Evolutionary conservation across 1,284 basidiomycete species (phyloP), one percentile per base, ranked within the genome.

Genomic region (Sporisorium sorghi): DNA sequence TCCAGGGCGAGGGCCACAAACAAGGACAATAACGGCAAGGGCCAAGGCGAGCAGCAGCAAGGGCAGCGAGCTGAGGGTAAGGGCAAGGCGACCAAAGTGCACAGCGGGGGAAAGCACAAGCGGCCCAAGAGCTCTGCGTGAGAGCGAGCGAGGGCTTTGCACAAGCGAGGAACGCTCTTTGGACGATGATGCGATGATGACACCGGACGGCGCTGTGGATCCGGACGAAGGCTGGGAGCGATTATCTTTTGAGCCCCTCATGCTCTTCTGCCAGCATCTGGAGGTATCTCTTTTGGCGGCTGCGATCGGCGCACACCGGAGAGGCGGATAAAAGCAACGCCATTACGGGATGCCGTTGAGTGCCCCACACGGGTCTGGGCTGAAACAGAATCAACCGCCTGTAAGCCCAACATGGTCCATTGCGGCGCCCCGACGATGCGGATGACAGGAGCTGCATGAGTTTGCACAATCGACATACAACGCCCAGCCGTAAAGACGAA

Each of bases 141-240:
- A 32, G 21, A 30, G 43, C 24, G 33, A 47, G 9, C 28, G n/a
- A 46, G 32, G 30, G 19, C 23, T 24, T 11, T 32, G 35, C 23
- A 30, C 42, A 52, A 60, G 43, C 58, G 50, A 51, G 57, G 54
- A 49, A 42, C 56, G 46, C 26, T 42, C 37, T 23, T 23, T 23
- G 35, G n/a, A n/a, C n/a, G n/a, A n/a, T n/a, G n/a, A n/a, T n/a
- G 26, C 50, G 37, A 65, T 65, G 62, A 65, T 65, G 62, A 58
- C 50, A 54, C 47, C n/a, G 14, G 30, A 53, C 51, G 21, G 21
- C 19, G 9, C 17, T 44, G 43, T 12, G n/a, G 26, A 17, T n/a
- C 17, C 26, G 44, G 30, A 12, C 24, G 15, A 28, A 10, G n/a
- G n/a, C n/a, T n/a, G n/a, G n/a, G n/a, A n/a, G n/a, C n/a, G n/a